Conservation (phyloP, 169 alveolate species). For the Theileria annulata region DNA sequence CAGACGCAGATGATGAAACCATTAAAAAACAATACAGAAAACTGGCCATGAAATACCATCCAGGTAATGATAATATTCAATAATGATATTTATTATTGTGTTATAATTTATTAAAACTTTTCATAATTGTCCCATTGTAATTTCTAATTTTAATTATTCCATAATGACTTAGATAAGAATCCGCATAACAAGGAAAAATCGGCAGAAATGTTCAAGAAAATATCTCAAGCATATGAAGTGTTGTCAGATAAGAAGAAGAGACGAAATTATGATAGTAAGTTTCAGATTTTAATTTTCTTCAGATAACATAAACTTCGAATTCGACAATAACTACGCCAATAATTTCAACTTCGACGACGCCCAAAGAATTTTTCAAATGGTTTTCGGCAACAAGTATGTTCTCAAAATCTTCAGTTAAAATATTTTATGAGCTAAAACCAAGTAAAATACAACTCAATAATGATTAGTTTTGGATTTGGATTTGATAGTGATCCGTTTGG, state of each 20-base stretch:
- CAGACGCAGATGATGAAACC: slow-evolving; percentile 58
- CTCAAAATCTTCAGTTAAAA: neutral
- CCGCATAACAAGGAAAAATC: slow-evolving; percentile 67
- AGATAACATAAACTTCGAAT: slow-evolving; percentile 11
- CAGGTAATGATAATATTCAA: slow-evolving; percentile 56
- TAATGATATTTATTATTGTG: neutral
- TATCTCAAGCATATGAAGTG: slow-evolving; percentile 74
- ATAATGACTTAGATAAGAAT: slow-evolving; percentile 55
- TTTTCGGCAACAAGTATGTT: slow-evolving; percentile 58
- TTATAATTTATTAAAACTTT: no score
- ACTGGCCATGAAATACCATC: slow-evolving; percentile 74
- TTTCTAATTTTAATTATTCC: neutral
- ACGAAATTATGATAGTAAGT: slow-evolving; percentile 67
- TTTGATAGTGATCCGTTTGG: neutral
- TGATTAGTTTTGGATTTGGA: neutral
- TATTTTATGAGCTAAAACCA: no score
- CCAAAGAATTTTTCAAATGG: slow-evolving; percentile 65
- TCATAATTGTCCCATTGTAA: neutral
- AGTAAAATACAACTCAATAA: neutral
- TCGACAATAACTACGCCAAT: neutral
- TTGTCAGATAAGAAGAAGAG: slow-evolving; percentile 71
- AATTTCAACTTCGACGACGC: slow-evolving; percentile 71
- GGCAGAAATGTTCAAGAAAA: slow-evolving; percentile 70
- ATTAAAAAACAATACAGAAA: slow-evolving; percentile 70
- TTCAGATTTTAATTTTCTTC: slow-evolving; percentile 16